Base-by-base conservation (phyloP, 495 filamentous ascomycete genomes). In the Parachaetomium inaequale region DNA sequence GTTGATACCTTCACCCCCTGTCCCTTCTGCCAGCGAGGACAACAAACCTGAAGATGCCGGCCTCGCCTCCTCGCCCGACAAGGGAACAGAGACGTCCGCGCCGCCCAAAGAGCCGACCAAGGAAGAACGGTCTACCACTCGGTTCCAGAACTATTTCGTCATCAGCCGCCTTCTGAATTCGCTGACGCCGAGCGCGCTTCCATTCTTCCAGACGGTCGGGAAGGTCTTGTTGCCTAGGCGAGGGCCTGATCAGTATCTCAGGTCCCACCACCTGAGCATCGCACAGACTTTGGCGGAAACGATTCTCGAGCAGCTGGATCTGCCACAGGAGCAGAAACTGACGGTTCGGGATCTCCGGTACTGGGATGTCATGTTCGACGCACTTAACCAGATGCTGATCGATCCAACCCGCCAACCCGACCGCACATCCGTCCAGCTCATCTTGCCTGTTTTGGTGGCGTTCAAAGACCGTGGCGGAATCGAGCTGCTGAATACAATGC, bases 391-490 rank as follows among this genome's bases (percentile, higher is more conserved):
- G 63, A 79, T 96, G 68, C 76, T 96, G 50, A 84, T 93, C 62
- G 93, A 96, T 42, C 67, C 71, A 19, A 58, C 62, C 38, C 79
- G 80, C 47, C 74, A 76, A 15, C 70, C 76, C 50, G 88, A 90
- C 21, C 86, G 85, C 4, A 76, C 79, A 5, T 76, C 73, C n/a
- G 73, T 82, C 4, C 86, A 89, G 63, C 84, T 90, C 31, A 82
- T 96, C 47, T 90, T 90, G 8, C 81, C 93, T 17, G 87, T 96
- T 32, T 72, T 97, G 34, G 82, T 92, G 63, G 87, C 89, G 17
- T 97, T 98, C 77, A 94, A 93, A 72, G 86, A 88, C 50, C 80
- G 82, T 55, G 84, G 86, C 43, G 94, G 94, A 2, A 78, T 98
- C 42, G 83, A 85, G 32, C 78, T 83, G 19, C 76, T 98, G 31